A percentile compares a stretch with the other conserved stretches of the same genome.
Evolutionary conservation across 495 filamentous ascomycete genomes (phyloP).

Genomic region (Trichoderma orchidacearum): DNA sequence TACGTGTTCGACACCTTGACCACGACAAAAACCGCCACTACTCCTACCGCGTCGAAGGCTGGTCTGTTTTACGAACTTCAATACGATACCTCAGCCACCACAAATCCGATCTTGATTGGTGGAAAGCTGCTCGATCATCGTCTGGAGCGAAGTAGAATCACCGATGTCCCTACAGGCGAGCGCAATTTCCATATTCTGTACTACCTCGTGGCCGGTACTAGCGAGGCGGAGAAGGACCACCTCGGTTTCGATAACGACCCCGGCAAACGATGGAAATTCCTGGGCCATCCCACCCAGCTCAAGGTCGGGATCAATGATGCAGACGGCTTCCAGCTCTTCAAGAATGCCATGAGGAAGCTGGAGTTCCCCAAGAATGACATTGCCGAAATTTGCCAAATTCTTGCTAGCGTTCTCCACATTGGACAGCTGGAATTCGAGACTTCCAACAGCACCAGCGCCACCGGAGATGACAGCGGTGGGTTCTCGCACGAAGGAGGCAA

Average conservation of each 20-base stretch:
- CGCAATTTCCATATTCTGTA: constrained; percentile 93
- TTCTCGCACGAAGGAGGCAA: constrained; percentile 92
- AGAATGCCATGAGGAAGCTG: constrained; percentile 83
- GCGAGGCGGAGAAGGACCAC: constrained; percentile 76
- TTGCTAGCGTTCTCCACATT: constrained; percentile 86
- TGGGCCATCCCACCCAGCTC: constrained; percentile 90
- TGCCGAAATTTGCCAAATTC: constrained; percentile 87
- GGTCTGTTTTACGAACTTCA: constrained; percentile 92
- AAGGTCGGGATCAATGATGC: constrained; percentile 93
- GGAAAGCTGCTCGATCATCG: constrained; percentile 90
- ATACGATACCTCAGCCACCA: constrained; percentile 77
- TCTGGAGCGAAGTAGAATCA: constrained; percentile 78
- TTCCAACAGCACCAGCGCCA: constrained; percentile 59
- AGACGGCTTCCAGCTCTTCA: constrained; percentile 95
- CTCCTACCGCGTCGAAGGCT: constrained; percentile 87
- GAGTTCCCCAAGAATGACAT: constrained; percentile 90
- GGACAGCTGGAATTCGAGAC: constrained; percentile 87
- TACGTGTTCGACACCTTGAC: constrained; percentile 94
- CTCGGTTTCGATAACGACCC: constrained; percentile 62
- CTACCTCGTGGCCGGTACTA: constrained; percentile 88
- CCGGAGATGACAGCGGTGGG: constrained; percentile 83
- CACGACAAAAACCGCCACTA: constrained; percentile 93
- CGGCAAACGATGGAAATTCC: constrained; percentile 66
- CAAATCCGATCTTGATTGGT: constrained; percentile 73
- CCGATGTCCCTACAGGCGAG: constrained; percentile 85